Conservation (phyloP, 345 rosid species). For the Clausena lansium region DNA sequence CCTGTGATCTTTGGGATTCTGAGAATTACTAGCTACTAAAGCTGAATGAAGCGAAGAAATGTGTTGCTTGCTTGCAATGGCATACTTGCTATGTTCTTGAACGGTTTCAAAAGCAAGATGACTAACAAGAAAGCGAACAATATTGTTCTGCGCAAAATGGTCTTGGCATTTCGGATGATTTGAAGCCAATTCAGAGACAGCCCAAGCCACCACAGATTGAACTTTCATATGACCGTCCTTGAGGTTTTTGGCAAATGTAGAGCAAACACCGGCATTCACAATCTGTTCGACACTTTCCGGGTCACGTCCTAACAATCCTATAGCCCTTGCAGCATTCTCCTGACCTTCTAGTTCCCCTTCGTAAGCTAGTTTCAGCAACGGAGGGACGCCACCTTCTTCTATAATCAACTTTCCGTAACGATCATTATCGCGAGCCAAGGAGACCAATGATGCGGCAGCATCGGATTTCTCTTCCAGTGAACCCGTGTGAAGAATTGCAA, state of each 20-base stretch:
- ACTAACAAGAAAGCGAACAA: slow-evolving; percentile 70
- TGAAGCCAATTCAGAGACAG: slow-evolving; percentile 65
- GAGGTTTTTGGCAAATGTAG: slow-evolving; percentile 72
- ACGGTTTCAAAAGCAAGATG: slow-evolving; percentile 88
- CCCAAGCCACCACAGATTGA: slow-evolving; percentile 71
- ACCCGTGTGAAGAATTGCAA: slow-evolving; percentile 68
- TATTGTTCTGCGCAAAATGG: slow-evolving; percentile 69
- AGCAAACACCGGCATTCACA: slow-evolving; percentile 68
- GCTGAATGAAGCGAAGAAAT: slow-evolving; percentile 50
- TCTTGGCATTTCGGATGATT: slow-evolving; percentile 67
- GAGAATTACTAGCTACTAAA: slow-evolving; percentile 41
- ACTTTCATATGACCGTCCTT: slow-evolving; percentile 83
- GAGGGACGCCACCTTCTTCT: slow-evolving; percentile 87
- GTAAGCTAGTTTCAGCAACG: slow-evolving; percentile 69
- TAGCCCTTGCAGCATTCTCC: slow-evolving; percentile 79
- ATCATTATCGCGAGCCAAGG: slow-evolving; percentile 78
- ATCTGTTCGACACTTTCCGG: slow-evolving; percentile 78
- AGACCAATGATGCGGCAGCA: slow-evolving; percentile 75
- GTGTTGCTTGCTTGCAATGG: slow-evolving; percentile 46
- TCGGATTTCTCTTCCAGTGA: slow-evolving; percentile 61
- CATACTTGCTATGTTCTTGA: slow-evolving; percentile 71
- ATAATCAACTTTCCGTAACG: slow-evolving; percentile 71
- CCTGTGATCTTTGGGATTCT: neutral
- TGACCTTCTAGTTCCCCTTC: slow-evolving; percentile 77
- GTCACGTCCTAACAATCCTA: slow-evolving; percentile 71